Evolutionary conservation across 768 basidiomycete species (phyloP).

Genomic region (Naganishia kalamii): DNA sequence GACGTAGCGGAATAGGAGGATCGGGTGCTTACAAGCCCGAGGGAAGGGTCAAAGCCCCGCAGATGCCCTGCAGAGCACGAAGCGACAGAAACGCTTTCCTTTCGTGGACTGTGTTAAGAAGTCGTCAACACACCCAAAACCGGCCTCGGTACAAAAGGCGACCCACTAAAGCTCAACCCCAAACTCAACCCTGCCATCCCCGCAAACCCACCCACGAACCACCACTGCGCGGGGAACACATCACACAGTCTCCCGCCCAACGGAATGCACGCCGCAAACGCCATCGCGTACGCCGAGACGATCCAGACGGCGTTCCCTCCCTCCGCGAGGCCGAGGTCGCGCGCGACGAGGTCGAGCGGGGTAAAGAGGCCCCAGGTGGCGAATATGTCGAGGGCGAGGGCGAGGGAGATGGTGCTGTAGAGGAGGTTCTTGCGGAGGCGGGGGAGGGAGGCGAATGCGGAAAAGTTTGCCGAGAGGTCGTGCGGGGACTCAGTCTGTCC

Average conservation of each 20-base stretch:
- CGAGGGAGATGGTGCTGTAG: not conserved
- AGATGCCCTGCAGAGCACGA: not conserved
- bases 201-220: not conserved
- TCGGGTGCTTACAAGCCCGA: not conserved
- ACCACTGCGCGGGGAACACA: not conserved
- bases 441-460: not conserved
- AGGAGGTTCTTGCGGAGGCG: not conserved
- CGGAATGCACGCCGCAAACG: not conserved
- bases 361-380: not conserved
- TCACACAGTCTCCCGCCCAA: not conserved
- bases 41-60: not conserved
- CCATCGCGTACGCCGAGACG: not conserved
- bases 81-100: not conserved
- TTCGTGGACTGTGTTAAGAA: not conserved
- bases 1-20: not conserved
- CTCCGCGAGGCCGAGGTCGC: not conserved
- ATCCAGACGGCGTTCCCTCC: not conserved
- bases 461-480: too few relatives aligned
- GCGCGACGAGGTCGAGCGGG: not conserved
- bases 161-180: not conserved
- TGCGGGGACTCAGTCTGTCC: too few relatives aligned
- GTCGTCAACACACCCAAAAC: not conserved
- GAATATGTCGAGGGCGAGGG: not conserved
- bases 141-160: not conserved
- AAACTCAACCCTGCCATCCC: not conserved